Conservation (phyloP, 768 basidiomycete genomes). For the Coprinellus aureogranulatus region DNA sequence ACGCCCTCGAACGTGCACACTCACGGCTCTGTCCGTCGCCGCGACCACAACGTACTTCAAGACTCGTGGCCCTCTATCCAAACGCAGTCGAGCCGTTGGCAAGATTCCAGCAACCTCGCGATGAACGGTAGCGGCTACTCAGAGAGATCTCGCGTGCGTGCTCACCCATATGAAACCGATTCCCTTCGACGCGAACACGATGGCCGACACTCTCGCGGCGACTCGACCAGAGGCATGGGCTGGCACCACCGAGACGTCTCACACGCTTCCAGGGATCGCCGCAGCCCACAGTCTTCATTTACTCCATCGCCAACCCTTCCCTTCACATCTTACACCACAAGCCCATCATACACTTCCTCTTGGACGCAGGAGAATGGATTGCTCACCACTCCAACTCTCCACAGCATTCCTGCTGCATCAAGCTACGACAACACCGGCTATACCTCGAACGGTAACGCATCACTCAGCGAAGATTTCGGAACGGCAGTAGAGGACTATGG, state of each 20-base stretch:
- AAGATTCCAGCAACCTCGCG: constrained; percentile 14
- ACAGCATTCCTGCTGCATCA: constrained; percentile 27
- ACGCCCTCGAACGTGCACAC: constrained; percentile 16
- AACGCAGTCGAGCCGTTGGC: constrained; percentile 39
- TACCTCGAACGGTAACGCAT: constrained; percentile 30
- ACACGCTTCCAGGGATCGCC: constrained; percentile 32
- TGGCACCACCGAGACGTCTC: constrained; percentile 33
- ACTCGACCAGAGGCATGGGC: constrained; percentile 31
- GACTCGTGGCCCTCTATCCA: constrained; percentile 37
- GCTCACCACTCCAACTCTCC: constrained; percentile 34
- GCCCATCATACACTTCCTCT: constrained; percentile 36
- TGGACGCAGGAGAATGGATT: constrained; percentile 37
- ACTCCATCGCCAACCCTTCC: constrained; percentile 35
- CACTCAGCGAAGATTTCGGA: constrained; percentile 42
- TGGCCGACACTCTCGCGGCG: constrained; percentile 22
- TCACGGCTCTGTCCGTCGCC: constrained; percentile 27
- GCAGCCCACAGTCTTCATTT: constrained; percentile 30
- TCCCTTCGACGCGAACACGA: constrained; percentile 32
- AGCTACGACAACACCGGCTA: constrained; percentile 31
- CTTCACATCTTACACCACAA: constrained; percentile 35
- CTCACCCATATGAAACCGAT: constrained; percentile 35
- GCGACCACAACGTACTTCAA: constrained; percentile 29
- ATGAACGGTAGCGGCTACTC: constrained; percentile 18
- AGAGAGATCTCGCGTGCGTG: constrained; percentile 38
- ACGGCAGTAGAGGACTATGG: constrained; percentile 39